These are phyloP conservation scores for Udeniomyces megalosporus DNA, from an alignment of 768 basidiomycete species.

Conservation along the genomic window DNA sequence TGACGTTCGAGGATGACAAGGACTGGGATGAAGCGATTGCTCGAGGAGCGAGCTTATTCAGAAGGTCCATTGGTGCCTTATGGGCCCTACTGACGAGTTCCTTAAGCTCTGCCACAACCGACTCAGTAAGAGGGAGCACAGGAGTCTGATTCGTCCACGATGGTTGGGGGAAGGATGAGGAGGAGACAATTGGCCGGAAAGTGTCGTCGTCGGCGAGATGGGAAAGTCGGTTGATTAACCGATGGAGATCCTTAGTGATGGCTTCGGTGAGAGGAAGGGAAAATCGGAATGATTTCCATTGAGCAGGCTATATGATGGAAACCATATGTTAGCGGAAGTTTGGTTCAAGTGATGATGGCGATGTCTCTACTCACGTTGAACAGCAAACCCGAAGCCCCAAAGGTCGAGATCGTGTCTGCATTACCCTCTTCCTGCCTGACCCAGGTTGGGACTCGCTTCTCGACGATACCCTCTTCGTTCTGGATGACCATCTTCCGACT, in stretches of 20 bases:
- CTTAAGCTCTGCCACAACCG: not conserved
- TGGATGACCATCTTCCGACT: not conserved
- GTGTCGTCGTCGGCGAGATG: constrained; percentile 2
- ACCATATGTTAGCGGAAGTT: not conserved
- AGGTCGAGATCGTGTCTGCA: not conserved
- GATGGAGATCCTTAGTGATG: not conserved
- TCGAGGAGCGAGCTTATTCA: constrained; percentile 18
- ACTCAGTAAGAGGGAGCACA: not conserved
- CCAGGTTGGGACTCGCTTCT: not conserved
- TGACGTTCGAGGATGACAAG: not conserved
- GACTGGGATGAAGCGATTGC: not conserved
- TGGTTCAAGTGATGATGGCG: not conserved
- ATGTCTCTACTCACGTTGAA: not conserved
- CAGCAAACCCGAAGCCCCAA: not conserved
- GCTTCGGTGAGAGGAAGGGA: not conserved
- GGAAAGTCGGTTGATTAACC: not conserved
- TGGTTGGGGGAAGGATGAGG: not conserved
- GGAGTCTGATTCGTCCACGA: not conserved
- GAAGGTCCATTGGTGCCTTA: not conserved
- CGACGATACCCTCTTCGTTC: not conserved
- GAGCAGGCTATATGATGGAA: not conserved
- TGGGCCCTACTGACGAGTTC: not conserved
- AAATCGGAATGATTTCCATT: constrained; percentile 1
- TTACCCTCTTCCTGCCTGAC: not conserved
- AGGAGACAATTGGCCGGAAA: not conserved